Evolutionary conservation across 2,329 filamentous ascomycete genomes (phyloP).

Genomic region (Colletotrichum aenigma): DNA sequence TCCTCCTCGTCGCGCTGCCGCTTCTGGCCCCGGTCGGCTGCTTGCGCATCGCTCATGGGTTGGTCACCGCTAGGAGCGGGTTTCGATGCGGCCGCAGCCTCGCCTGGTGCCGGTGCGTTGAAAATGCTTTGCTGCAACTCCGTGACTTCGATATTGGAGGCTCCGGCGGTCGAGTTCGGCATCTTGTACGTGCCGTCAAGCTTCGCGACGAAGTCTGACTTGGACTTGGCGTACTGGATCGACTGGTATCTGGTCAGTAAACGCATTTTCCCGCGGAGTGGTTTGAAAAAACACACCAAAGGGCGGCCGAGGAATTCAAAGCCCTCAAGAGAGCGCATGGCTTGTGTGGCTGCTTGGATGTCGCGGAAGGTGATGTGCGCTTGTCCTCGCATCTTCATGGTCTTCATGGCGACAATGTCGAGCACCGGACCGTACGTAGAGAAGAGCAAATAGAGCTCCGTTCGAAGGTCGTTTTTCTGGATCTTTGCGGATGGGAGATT

Average conservation of each 20-base stretch:
- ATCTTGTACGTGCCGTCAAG: slow-evolving; percentile 89
- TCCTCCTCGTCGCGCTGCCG: slow-evolving; percentile 70
- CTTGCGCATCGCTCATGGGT: slow-evolving; percentile 54
- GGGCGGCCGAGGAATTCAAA: slow-evolving; percentile 84
- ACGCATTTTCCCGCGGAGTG: not conserved
- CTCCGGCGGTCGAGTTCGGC: slow-evolving; percentile 52
- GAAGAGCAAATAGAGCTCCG: slow-evolving; percentile 90
- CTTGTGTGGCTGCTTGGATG: slow-evolving; percentile 88
- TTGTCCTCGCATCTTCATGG: slow-evolving; percentile 91
- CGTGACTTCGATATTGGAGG: slow-evolving; percentile 66
- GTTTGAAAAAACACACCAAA: slow-evolving; percentile 64
- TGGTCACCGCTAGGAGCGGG: slow-evolving; percentile 52
- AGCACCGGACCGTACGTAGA: slow-evolving; percentile 92
- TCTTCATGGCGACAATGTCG: slow-evolving; percentile 89
- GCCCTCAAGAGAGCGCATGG: slow-evolving; percentile 86
- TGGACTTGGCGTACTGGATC: slow-evolving; percentile 89
- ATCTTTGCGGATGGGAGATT: slow-evolving; percentile 88
- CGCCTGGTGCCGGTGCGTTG: slow-evolving; percentile 65
- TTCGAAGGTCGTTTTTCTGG: slow-evolving; percentile 84
- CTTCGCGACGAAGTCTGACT: slow-evolving; percentile 87
- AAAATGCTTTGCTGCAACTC: slow-evolving; percentile 83
- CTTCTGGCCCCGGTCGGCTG: slow-evolving; percentile 69
- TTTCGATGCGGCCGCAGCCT: slow-evolving; percentile 47
- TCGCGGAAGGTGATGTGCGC: slow-evolving; percentile 93
- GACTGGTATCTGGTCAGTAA: slow-evolving; percentile 57